Evolutionary conservation across 2,329 filamentous ascomycete species (phyloP), one percentile per base, ranked within the genome.

Genomic region (Ophiognomonia clavigignenti-juglandacearum): DNA sequence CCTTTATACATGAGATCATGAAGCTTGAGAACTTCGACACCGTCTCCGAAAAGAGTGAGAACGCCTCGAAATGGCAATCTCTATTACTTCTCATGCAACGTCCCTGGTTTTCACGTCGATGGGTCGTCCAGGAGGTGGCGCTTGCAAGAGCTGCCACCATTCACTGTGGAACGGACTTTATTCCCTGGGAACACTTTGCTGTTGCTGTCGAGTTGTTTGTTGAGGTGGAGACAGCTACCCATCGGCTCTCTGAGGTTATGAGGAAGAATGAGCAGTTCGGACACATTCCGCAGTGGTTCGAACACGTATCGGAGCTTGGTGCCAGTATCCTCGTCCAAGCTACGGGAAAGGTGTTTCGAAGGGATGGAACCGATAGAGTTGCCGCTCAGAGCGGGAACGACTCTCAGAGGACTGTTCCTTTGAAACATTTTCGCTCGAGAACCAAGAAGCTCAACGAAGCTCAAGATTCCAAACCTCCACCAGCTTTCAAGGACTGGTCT

Each of bases 51-150:
- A 53, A 56, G 42, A 47, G 45, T 27, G 43, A 53, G 3, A 42
- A 50, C 7, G 49, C 50, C 2, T 37, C 52, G 1, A 60, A 67
- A 46, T 60, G 61, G 69, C 38, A 50, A 3, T 56, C 61, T 0
- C 41, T 72, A 1, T 51, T 66, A 3, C 45, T 52, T 6, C 50
- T 71, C 3, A 69, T 72, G 56, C 56, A 64, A 40, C 54, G 67
- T 8, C 54, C 57, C 3, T 72, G 68, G 61, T 69, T 69, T 48
- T 64, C 60, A 36, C 56, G 67, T 4, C 61, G 67, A 0, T 71
- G 68, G 69, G 64, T 72, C 2, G 61, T 72, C 0, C 68, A 72
- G 51, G 69, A 71, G 51, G 62, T 72, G 13, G 61, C 63, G 1
- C 56, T 67, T 22, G 66, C 68, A 0, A 52, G 50, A 23, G 50